Percentiles rank a stretch among this genome's conserved stretches.
Conservation (phyloP, 1,284 basidiomycete genomes). For the Coriolopsis trogii region DNA sequence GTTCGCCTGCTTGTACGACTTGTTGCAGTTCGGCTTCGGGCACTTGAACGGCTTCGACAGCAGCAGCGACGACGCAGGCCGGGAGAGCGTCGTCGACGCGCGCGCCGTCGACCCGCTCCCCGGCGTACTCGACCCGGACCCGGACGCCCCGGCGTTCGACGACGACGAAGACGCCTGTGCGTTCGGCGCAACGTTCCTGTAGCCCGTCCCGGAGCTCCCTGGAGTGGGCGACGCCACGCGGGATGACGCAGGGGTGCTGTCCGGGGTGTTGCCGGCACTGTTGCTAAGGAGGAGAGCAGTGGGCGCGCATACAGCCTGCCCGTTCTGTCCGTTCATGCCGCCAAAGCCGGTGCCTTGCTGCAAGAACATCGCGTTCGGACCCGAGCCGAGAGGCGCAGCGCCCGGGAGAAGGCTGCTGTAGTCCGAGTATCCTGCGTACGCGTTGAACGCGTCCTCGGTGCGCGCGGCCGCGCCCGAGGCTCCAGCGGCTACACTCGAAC, state of each 20-base stretch:
- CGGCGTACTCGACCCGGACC: conserved; percentile 18
- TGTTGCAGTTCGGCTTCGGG: conserved; percentile 97
- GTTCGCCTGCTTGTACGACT: conserved; percentile 98
- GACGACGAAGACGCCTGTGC: conserved; percentile 25
- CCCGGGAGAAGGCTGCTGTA: conserved; percentile 67
- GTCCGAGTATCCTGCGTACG: conserved; percentile 59
- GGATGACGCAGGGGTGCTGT: conserved; percentile 45
- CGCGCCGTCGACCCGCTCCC: conserved; percentile 36
- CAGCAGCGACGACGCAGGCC: conserved; percentile 54
- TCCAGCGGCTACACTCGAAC: conserved; percentile 19
- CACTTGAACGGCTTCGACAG: conserved; percentile 92
- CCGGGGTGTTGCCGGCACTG: conserved; percentile 40
- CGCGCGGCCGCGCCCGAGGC: conserved; percentile 16
- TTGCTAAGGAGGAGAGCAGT: conserved; percentile 62
- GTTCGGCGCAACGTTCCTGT: conserved; percentile 28
- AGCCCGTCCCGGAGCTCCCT: conserved; percentile 22
- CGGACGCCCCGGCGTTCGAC: conserved; percentile 19
- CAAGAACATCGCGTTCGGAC: conserved; percentile 29
- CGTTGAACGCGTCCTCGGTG: conserved; percentile 40
- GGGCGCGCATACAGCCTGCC: conserved; percentile 51
- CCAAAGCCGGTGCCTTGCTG: conserved; percentile 27
- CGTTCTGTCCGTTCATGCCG: conserved; percentile 37
- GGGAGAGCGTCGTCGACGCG: conserved; percentile 51
- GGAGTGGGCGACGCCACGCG: conserved; percentile 43
- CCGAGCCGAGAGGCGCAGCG: conserved; percentile 41